Percentiles rank a stretch among this genome's conserved stretches.
These are phyloP conservation scores for Lactifluus pinguis DNA, from an alignment of 768 basidiomycete species.

Conservation along the genomic window DNA sequence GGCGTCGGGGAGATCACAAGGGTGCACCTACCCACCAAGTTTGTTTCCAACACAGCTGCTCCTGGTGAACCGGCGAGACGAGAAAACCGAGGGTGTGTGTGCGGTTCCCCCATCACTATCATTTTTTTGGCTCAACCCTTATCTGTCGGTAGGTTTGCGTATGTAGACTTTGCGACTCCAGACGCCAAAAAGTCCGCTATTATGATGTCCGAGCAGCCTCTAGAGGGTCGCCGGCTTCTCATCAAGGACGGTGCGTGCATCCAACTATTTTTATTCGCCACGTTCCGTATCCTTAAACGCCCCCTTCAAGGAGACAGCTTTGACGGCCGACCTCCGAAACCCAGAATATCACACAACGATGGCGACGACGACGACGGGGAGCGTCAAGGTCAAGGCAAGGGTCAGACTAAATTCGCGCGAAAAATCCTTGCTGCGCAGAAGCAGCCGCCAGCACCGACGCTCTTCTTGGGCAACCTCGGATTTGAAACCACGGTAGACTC, in stretches of 20 bases:
- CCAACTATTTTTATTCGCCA: neutral
- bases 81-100: slow-evolving; percentile 65
- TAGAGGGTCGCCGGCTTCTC: slow-evolving; percentile 80
- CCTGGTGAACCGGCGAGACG: slow-evolving; percentile 33
- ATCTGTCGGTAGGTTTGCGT: slow-evolving; percentile 64
- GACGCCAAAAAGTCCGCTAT: slow-evolving; percentile 74
- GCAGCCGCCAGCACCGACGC: slow-evolving; percentile 72
- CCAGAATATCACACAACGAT: slow-evolving; percentile 24
- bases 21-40: slow-evolving; percentile 80
- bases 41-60: slow-evolving; percentile 29
- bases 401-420: slow-evolving; percentile 58
- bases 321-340: slow-evolving; percentile 50
- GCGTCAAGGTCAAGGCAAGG: slow-evolving; percentile 27
- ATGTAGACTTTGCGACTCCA: slow-evolving; percentile 82
- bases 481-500: slow-evolving; percentile 81
- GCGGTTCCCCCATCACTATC: slow-evolving; percentile 11
- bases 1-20: slow-evolving; percentile 67
- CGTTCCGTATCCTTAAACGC: neutral
- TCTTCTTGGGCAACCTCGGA: slow-evolving; percentile 90
- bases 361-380: slow-evolving; percentile 24
- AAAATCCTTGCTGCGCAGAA: slow-evolving; percentile 73
- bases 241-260: slow-evolving; percentile 78
- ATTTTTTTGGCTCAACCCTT: neutral
- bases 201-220: slow-evolving; percentile 65
- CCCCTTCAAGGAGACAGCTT: slow-evolving; percentile 56